Evolutionary conservation across 495 filamentous ascomycete species (phyloP), one percentile per base, ranked within the genome.

Genomic region (Geoglossum glabrum): DNA sequence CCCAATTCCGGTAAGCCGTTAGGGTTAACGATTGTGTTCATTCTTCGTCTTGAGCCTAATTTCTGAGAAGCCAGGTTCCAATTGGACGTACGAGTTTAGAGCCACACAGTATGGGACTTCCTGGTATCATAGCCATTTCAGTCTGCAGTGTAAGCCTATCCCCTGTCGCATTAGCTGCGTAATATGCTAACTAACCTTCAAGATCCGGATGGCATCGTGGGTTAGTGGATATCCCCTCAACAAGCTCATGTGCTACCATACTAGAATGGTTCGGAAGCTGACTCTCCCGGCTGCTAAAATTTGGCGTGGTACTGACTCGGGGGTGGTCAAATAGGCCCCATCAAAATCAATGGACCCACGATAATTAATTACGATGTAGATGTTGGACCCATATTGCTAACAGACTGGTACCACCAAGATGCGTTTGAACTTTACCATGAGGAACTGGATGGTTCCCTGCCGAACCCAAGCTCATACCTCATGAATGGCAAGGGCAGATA

Each of bases 41-140:
- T n/a, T n/a, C n/a, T 34, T 34, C 31, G 31, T 4, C 31, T 5
- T 34, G 4, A 5, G 11, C 31, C 31, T 34, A 34, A 15, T 15
- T 17, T 2, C 13, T 17, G 36, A 15, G 13, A 2, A 40, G 13
- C 33, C 74, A 11, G 73, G 71, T 17, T 62, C 68, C 1, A 63
- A 57, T 19, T 56, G 66, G 25, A 79, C 74, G 0, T 82, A 83
- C 61, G 72, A 62, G 26, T 81, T 75, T 55, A 66, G 67, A 26
- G 75, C 70, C 0, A 70, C 64, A 0, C 74, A 67, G 62, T 83
- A 84, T 60, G 82, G 80, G 0, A 74, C 73, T 0, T 70, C 73
- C 6, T 84, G 79, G 79, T 84, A 82, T 57, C 81, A 83, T 62
- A 73, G 68, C 33, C 81, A 84, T 61, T 80, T 61, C 79, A 71